These are phyloP conservation scores for Blastobotrys indianensis DNA, from an alignment of 1,139 yeast genomes.

Conservation along the genomic window DNA sequence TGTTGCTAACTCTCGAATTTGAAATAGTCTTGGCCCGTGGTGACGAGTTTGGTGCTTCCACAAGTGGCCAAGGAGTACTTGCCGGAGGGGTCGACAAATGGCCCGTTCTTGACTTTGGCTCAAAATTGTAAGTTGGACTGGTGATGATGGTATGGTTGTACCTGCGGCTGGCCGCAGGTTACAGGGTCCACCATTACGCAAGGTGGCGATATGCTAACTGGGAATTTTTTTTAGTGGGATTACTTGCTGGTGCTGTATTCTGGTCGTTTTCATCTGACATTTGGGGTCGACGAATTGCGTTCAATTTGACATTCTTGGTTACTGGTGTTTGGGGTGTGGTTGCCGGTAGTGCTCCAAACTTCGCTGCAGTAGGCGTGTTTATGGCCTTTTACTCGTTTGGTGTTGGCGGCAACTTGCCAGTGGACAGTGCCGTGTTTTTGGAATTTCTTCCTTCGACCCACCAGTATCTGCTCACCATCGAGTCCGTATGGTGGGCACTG, in stretches of 20 bases:
- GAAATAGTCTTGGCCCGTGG: conserved; percentile 38
- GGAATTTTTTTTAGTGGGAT: conserved; percentile 35
- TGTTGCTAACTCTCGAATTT: background rate
- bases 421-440: conserved; percentile 54
- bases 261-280: conserved; percentile 57
- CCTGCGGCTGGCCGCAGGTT: background rate
- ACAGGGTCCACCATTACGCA: no score
- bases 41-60: conserved; percentile 39
- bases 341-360: conserved; percentile 45
- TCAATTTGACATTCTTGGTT: conserved; percentile 48
- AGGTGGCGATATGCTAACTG: no score
- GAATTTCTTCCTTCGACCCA: conserved; percentile 50
- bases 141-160: background rate
- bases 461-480: conserved; percentile 48
- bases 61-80: conserved; percentile 15
- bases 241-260: conserved; percentile 49
- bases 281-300: conserved; percentile 51
- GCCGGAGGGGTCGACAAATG: conserved; percentile 17
- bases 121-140: conserved; percentile 21
- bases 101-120: conserved; percentile 36
- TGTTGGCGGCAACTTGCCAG: conserved; percentile 55
- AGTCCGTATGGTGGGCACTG: conserved; percentile 57
- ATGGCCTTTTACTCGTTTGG: conserved; percentile 33
- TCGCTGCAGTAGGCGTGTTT: conserved; percentile 44
- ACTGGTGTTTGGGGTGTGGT: conserved; percentile 48